Evolutionary conservation across 1,284 basidiomycete species (phyloP), one percentile per base, ranked within the genome.

Genomic region (Ceratobasidium sp.): DNA sequence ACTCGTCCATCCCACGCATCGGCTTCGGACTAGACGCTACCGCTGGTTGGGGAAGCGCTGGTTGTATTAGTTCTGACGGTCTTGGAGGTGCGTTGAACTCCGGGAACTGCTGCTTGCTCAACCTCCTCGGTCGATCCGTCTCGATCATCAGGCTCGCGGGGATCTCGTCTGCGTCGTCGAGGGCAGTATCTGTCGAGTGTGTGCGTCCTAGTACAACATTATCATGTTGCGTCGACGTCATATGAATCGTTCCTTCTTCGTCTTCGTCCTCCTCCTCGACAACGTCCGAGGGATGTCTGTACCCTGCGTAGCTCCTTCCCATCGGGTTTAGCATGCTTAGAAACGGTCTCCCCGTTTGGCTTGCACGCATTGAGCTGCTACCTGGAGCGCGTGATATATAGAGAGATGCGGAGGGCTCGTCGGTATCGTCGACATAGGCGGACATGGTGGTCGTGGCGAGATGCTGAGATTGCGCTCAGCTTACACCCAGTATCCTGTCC

Each of bases 121-220:
- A 28, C 50, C 67, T 17, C 67, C 67, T 33, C 38, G 69, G 40
- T n/a, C 44, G 68, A 44, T 76, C 68, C 26, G 91, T 89, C 83
- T 95, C 94, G 80, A 95, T 91, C 90, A 94, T 92, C 81, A 95
- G 92, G 82, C 92, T 93, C 83, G 92, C 91, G 0, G 94, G 94
- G 3, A 93, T 92, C 82, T 95, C 94, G 77, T 92, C 93, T 7
- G 17, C 50, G 81, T 94, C 93, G 17, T 91, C 92, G 52, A 88
- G 77, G 3, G 75, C 74, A 42, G 59, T 67, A 20, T 73, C 73
- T 20, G 69, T 74, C 46, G 68, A 62, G 33, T 78, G n/a, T 48
- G 50, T 28, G 17, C 65, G 40, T 44, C 56, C 50, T 65, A 62
- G 64, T 46, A 26, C 28, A 20, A 44, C 52, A 59, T 57, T 20